Percentiles rank a stretch among this genome's conserved stretches.
Evolutionary conservation across 257 asterid genomes (phyloP).

Genomic region (Solanum chiquidenum): DNA sequence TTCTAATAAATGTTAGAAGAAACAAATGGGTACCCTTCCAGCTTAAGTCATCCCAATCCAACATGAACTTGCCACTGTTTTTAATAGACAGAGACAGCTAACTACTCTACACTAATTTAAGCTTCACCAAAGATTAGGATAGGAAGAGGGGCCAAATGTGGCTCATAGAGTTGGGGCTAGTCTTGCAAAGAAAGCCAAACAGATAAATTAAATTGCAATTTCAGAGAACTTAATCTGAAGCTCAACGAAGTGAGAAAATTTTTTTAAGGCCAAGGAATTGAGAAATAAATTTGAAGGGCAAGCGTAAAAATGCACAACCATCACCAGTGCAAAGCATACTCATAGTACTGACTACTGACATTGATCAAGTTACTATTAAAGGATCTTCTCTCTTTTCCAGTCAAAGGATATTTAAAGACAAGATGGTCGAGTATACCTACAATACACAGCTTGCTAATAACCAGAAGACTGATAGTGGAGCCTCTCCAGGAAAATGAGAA

Average conservation of each 20-base stretch:
- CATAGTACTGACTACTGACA: not conserved
- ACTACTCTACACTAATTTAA: not conserved
- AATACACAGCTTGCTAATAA: not conserved
- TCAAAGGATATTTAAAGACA: not conserved
- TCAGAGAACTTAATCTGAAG: not conserved
- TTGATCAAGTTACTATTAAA: not conserved
- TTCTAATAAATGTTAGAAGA: not conserved
- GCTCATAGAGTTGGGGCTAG: not conserved
- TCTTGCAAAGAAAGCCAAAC: not conserved
- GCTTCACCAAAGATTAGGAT: not conserved
- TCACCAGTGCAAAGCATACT: not conserved
- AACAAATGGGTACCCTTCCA: not conserved
- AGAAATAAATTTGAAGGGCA: not conserved
- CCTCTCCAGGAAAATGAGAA: not conserved
- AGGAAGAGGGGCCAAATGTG: not conserved
- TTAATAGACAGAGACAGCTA: not conserved
- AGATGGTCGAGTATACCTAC: not conserved
- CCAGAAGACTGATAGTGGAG: not conserved
- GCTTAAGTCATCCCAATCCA: not conserved
- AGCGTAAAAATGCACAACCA: not conserved
- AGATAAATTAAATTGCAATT: not conserved
- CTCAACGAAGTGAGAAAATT: not conserved
- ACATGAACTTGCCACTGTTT: not conserved
- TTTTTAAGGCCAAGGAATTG: not conserved
- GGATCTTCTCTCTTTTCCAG: not conserved